Conservation (phyloP, 306 rosid species). For the Fragaria ananassa region DNA sequence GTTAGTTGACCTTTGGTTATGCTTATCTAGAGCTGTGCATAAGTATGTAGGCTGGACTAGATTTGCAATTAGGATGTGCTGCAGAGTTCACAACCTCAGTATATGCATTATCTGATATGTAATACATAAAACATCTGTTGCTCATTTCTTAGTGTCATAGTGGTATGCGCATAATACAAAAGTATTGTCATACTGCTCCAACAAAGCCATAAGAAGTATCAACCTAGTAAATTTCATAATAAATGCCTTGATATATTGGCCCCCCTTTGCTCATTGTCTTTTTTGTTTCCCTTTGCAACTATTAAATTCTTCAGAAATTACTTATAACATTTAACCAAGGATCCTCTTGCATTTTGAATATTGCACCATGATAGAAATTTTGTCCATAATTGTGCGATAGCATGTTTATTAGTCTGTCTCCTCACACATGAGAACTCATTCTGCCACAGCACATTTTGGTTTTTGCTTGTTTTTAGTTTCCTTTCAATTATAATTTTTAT, state of each 20-base stretch:
- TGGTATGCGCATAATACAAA: background rate
- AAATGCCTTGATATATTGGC: background rate
- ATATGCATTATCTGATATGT: background rate
- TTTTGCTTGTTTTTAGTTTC: background rate
- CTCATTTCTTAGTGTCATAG: background rate
- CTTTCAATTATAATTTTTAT: background rate
- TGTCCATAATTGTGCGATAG: background rate
- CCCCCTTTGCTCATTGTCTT: background rate
- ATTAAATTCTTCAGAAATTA: background rate
- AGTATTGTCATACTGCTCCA: background rate
- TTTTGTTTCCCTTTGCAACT: background rate
- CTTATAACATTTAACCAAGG: background rate
- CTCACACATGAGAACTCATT: background rate
- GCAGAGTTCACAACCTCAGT: background rate
- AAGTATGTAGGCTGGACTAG: background rate
- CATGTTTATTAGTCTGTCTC: background rate
- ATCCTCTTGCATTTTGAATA: background rate
- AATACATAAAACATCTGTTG: background rate
- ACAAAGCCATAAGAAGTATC: background rate
- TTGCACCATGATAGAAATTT: background rate
- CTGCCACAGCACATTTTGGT: background rate
- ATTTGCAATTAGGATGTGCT: background rate
- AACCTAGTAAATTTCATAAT: background rate
- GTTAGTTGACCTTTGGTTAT: constrained; percentile 7
- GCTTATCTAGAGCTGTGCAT: background rate